phyloP scores from a whole-genome alignment of 768 basidiomycete genomes.

The Tylopilus sp. region DNA sequence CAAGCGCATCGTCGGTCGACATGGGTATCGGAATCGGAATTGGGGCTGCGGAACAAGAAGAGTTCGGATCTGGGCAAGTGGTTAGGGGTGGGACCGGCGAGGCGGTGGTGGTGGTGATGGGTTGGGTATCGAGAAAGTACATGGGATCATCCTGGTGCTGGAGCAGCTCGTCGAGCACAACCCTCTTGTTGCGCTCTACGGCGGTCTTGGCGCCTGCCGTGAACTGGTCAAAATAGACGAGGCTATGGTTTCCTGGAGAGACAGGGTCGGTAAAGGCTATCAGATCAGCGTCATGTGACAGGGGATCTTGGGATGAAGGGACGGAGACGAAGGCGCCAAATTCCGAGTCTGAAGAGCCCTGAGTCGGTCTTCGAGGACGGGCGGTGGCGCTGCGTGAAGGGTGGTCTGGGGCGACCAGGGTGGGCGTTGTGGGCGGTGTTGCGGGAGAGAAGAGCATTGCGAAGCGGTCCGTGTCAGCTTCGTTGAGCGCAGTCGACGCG shows the following conservation, averaged over 20 bases:
- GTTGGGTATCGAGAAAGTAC: constrained; percentile 44
- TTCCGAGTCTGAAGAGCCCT: constrained; percentile 42
- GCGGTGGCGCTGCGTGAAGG: neutral
- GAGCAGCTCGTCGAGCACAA: constrained; percentile 61
- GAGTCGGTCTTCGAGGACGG: constrained; percentile 13
- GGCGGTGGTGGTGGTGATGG: neutral
- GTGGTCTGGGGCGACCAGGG: neutral
- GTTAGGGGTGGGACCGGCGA: neutral
- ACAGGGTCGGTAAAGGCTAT: neutral
- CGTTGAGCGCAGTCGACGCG: constrained; percentile 2
- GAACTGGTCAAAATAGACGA: constrained; percentile 61
- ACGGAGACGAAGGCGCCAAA: constrained; percentile 65
- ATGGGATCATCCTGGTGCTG: constrained; percentile 68
- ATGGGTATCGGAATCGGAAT: constrained; percentile 35
- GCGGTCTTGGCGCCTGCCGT: constrained; percentile 53
- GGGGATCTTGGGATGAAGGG: constrained; percentile 49
- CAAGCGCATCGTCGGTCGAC: constrained; percentile 34
- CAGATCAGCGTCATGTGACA: neutral
- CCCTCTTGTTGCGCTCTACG: constrained; percentile 48
- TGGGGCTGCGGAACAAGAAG: constrained; percentile 19
- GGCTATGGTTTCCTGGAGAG: constrained; percentile 21
- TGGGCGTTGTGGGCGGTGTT: constrained; percentile 28
- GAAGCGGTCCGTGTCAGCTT: constrained; percentile 38
- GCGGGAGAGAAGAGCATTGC: constrained; percentile 43
- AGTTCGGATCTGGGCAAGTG: neutral